Percentiles rank a stretch among this genome's conserved stretches.
These are phyloP conservation scores for Spathaspora sp. DNA, from an alignment of 1,139 yeast species.

Conservation along the genomic window DNA sequence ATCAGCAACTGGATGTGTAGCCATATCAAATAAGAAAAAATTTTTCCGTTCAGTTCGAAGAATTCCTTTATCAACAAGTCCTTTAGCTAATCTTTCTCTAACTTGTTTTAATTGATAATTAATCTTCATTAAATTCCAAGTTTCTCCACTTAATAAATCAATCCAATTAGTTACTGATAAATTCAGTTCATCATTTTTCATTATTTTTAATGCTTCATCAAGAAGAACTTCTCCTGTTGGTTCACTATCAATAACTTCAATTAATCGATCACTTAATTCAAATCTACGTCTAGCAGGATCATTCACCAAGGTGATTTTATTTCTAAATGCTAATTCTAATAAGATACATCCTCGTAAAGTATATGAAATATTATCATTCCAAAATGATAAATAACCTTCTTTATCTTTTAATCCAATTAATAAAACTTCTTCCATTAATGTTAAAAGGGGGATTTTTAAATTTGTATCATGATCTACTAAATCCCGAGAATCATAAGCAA, in stretches of 20 bases:
- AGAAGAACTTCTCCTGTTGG: slow-evolving; percentile 94
- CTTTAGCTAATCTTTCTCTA: slow-evolving; percentile 93
- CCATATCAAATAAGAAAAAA: slow-evolving; percentile 94
- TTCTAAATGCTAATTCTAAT: slow-evolving; percentile 88
- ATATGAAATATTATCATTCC: slow-evolving; percentile 97
- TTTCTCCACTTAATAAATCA: slow-evolving; percentile 90
- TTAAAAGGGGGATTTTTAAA: slow-evolving; percentile 63
- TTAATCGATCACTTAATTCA: slow-evolving; percentile 80
- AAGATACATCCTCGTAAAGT: slow-evolving; percentile 93
- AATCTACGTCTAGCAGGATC: slow-evolving; percentile 93
- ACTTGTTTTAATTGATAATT: slow-evolving; percentile 96
- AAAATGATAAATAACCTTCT: slow-evolving; percentile 93
- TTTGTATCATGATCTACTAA: slow-evolving; percentile 43
- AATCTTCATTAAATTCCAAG: slow-evolving; percentile 95
- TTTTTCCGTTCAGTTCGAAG: slow-evolving; percentile 93
- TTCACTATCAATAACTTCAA: slow-evolving; percentile 82
- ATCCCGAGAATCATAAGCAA: slow-evolving; percentile 84
- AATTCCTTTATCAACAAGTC: slow-evolving; percentile 96
- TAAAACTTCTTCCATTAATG: slow-evolving; percentile 94
- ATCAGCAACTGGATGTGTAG: slow-evolving; percentile 96
- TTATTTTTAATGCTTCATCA: slow-evolving; percentile 89
- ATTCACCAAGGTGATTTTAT: slow-evolving; percentile 82
- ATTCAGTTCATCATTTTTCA: slow-evolving; percentile 80
- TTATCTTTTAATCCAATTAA: slow-evolving; percentile 91
- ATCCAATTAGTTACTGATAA: slow-evolving; percentile 90